Conservation (phyloP, 129 eudicot genomes). For the Helianthus tuberosus region DNA sequence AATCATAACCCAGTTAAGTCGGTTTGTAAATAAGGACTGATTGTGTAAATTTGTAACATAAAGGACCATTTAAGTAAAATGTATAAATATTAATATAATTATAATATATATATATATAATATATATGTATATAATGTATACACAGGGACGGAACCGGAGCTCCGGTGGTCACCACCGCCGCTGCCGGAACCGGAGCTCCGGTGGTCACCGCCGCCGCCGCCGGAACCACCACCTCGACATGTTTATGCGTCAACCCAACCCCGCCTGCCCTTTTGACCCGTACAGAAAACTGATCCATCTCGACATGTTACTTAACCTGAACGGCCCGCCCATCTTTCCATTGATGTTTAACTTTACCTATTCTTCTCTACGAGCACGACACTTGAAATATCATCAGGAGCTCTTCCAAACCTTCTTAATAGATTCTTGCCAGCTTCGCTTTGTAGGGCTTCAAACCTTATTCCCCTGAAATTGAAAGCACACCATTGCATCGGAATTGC, state of each 20-base stretch:
- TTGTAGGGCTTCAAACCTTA: constrained; percentile 91
- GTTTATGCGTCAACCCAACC: neutral
- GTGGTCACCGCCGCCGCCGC: no score
- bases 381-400: constrained; percentile 97
- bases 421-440: constrained; percentile 87
- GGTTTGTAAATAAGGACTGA: no score
- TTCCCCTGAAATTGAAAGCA: constrained; percentile 55
- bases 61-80: no score
- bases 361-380: constrained; percentile 92
- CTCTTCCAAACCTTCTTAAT: constrained; percentile 83
- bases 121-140: no score
- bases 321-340: neutral
- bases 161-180: no score
- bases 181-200: no score
- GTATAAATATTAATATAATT: no score
- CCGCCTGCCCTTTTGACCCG: neutral
- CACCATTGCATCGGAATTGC: neutral
- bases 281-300: neutral
- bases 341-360: constrained; percentile 41
- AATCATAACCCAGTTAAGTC: no score
- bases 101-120: no score
- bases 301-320: neutral
- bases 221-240: no score
- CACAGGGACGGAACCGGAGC: no score
- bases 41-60: no score